These are phyloP conservation scores for Synchytrium microbalum DNA, from an alignment of 371 early-diverging fungal genomes.

Conservation along the genomic window DNA sequence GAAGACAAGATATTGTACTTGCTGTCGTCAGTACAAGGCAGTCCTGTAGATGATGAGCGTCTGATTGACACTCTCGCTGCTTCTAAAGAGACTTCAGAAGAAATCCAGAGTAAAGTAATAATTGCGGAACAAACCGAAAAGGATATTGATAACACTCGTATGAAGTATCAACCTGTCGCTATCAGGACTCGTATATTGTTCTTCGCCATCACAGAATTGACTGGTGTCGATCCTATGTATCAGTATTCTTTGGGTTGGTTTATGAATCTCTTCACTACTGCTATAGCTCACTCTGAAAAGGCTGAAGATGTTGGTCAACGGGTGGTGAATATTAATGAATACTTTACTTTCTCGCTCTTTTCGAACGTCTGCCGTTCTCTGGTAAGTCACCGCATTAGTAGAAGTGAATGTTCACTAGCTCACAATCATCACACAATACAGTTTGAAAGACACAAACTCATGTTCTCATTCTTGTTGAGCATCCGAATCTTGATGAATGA, in stretches of 20 bases:
- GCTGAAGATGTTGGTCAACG: slow-evolving; percentile 40
- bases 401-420: too few species aligned
- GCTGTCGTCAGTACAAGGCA: slow-evolving; percentile 52
- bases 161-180: slow-evolving; percentile 48
- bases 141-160: slow-evolving; percentile 49
- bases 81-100: slow-evolving; percentile 50
- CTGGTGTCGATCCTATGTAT: slow-evolving; percentile 53
- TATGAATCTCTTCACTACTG: slow-evolving; percentile 47
- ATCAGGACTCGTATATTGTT: slow-evolving; percentile 47
- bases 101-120: slow-evolving; percentile 47
- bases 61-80: slow-evolving; percentile 54
- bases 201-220: slow-evolving; percentile 56
- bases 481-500: slow-evolving; percentile 51
- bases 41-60: slow-evolving; percentile 55
- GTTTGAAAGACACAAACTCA: slow-evolving; percentile 52
- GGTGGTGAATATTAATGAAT: slow-evolving; percentile 44
- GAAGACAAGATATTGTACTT: slow-evolving; percentile 55
- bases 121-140: slow-evolving; percentile 50
- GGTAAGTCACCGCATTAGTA: too few species aligned
- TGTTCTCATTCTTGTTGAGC: slow-evolving; percentile 46
- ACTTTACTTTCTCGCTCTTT: slow-evolving; percentile 51
- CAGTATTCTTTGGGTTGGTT: slow-evolving; percentile 55
- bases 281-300: slow-evolving; percentile 46
- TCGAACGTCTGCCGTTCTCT: slow-evolving; percentile 49
- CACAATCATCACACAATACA: not conserved